Base-by-base conservation (phyloP, 31 red algal species). In the Endocladia muricata region DNA sequence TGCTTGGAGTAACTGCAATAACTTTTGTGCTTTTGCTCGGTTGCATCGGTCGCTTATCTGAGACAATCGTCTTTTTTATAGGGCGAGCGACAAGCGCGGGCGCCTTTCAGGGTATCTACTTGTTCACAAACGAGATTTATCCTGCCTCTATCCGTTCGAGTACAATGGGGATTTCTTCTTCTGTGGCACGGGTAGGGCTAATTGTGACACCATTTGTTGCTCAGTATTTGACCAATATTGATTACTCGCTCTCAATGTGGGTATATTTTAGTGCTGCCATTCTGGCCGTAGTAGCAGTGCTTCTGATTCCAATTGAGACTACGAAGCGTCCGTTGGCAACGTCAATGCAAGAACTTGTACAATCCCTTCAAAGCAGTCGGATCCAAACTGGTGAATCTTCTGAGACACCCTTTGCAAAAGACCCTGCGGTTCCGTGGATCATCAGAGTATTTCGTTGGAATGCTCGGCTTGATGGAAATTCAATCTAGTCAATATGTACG, bases 51-150 rank as follows among this genome's bases (percentile, higher is more conserved):
- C 58, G 72, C 1, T 28, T 59, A 7, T 60, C 64, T 6, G 86
- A 90, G 67, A 77, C 86, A 2, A 7, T 69, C 13, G 37, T 81
- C 17, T 83, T 90, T 64, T 90, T 90, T 29, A 39, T 81, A 2
- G 75, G 67, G 19, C 86, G 86, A n/a, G 79, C 72, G 23, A 64
- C 76, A 1, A 72, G 68, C 37, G 65, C 69, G 33, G 76, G 76
- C 1, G 63, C 67, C 2, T 90, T 90, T 72, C 86, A 90, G 64
- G 68, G 63, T 9, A 77, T 79, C 22, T 90, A 81, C 25, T 15
- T 83, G 23, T 74, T 73, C 63, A 90, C 86, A 8, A 82, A 82
- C 31, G 86, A 90, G 41, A 47, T 90, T 36, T 83, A 83, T 44
- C 78, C 86, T 1, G 43, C 76, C 7, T 36, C 29, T 1, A 65